Conservation (phyloP, 202 grass and related monocot genomes). For the Carex arenaria region DNA sequence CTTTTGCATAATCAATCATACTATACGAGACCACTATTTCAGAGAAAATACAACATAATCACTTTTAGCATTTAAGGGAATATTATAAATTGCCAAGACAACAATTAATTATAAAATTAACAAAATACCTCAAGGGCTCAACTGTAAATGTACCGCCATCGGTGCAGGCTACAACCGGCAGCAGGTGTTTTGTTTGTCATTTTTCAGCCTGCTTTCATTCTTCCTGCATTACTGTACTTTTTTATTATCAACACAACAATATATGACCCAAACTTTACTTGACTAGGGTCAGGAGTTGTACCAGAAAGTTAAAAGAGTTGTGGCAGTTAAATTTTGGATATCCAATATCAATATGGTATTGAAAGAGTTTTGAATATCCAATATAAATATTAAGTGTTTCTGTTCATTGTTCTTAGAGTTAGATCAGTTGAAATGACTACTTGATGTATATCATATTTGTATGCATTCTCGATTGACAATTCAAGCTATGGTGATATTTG, state of each 20-base stretch:
- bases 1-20: too few relatives aligned
- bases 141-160: neutral
- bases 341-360: too few relatives aligned
- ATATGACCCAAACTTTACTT: too few relatives aligned
- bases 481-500: neutral
- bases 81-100: neutral
- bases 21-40: too few relatives aligned
- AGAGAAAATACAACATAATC: too few relatives aligned
- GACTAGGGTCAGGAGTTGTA: neutral
- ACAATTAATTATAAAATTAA: neutral
- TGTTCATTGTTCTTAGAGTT: neutral
- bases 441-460: neutral
- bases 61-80: too few relatives aligned
- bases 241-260: too few relatives aligned
- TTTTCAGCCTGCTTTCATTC: too few relatives aligned
- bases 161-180: neutral
- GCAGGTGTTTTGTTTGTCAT: neutral
- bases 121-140: neutral
- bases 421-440: neutral
- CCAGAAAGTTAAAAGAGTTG: neutral
- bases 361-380: too few relatives aligned
- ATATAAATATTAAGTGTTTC: neutral
- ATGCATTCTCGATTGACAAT: conserved; percentile 1
- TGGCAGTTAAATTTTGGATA: too few relatives aligned
- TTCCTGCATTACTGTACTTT: too few relatives aligned